phyloP scores from a whole-genome alignment of 1,139 yeast genomes.

The Pichia sp. region DNA sequence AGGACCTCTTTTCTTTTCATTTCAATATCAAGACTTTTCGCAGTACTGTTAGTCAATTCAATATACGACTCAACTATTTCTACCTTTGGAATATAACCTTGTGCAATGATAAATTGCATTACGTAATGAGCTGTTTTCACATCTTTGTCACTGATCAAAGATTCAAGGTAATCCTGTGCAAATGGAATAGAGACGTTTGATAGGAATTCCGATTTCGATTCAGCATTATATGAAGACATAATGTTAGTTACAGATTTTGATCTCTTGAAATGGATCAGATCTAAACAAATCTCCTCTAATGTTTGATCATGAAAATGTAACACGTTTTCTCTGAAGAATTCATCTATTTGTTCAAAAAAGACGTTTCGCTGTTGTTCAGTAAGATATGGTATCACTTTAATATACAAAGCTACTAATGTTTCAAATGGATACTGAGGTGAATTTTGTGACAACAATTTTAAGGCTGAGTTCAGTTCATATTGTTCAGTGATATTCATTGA shows the following conservation, averaged over 20 bases:
- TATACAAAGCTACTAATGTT: slow-evolving; percentile 4
- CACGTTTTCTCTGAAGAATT: slow-evolving; percentile 7
- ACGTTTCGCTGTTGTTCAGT: not conserved
- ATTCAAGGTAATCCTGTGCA: slow-evolving; percentile 10
- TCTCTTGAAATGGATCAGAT: not conserved
- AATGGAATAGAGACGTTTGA: slow-evolving; percentile 7
- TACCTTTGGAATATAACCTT: slow-evolving; percentile 13
- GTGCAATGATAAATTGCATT: slow-evolving; percentile 10
- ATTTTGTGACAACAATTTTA: not conserved
- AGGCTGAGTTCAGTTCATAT: not conserved
- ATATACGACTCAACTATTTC: slow-evolving; percentile 15
- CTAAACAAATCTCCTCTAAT: slow-evolving; percentile 6
- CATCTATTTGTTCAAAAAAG: slow-evolving; percentile 5
- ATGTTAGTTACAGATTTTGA: slow-evolving; percentile 4
- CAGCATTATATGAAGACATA: slow-evolving; percentile 7
- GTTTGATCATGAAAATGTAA: slow-evolving; percentile 14
- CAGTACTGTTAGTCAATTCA: slow-evolving; percentile 10
- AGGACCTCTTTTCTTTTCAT: slow-evolving; percentile 16
- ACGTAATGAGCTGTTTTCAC: slow-evolving; percentile 16
- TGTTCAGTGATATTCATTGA: not conserved
- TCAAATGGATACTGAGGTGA: slow-evolving; percentile 11
- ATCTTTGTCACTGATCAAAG: slow-evolving; percentile 13
- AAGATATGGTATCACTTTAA: slow-evolving; percentile 9
- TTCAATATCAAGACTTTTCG: slow-evolving; percentile 14
- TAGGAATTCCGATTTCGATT: slow-evolving; percentile 6